A percentile compares a stretch with the other conserved stretches of the same genome.
phyloP scores from a whole-genome alignment of 345 rosid species.

The Alliaria petiolata region DNA sequence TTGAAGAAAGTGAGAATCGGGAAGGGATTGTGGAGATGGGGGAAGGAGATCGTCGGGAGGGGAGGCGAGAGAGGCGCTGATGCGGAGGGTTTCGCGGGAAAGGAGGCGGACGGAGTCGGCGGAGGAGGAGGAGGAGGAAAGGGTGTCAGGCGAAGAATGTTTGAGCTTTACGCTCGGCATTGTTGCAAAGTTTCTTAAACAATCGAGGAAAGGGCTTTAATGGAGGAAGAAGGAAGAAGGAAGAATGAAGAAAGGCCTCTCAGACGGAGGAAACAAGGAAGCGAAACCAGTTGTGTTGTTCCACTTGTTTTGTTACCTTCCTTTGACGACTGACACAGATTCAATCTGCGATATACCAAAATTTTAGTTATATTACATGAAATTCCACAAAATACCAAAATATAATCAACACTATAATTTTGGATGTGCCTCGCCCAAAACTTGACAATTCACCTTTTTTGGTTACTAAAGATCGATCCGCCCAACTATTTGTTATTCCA shows the following conservation, averaged over 20 bases:
- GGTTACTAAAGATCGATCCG: too few species aligned
- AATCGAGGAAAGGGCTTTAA: not conserved
- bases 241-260: not conserved
- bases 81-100: slow-evolving; percentile 91
- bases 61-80: slow-evolving; percentile 83
- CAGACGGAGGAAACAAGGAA: slow-evolving; percentile 35
- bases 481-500: too few species aligned
- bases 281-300: not conserved
- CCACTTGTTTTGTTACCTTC: slow-evolving; percentile 20
- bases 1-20: slow-evolving; percentile 36
- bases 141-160: slow-evolving; percentile 39
- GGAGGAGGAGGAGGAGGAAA: slow-evolving; percentile 13
- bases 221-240: not conserved
- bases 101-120: slow-evolving; percentile 57
- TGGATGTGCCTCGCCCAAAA: too few species aligned
- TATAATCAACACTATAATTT: too few species aligned
- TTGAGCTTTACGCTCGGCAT: slow-evolving; percentile 49
- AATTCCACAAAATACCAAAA: not conserved
- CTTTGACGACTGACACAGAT: slow-evolving; percentile 5
- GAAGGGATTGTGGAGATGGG: not conserved
- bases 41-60: slow-evolving; percentile 33
- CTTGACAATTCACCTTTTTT: too few species aligned
- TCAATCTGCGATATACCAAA: not conserved
- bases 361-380: not conserved
- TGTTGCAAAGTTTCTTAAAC: not conserved